Conservation (phyloP, 495 filamentous ascomycete genomes). For the Talaromyces ruber region DNA sequence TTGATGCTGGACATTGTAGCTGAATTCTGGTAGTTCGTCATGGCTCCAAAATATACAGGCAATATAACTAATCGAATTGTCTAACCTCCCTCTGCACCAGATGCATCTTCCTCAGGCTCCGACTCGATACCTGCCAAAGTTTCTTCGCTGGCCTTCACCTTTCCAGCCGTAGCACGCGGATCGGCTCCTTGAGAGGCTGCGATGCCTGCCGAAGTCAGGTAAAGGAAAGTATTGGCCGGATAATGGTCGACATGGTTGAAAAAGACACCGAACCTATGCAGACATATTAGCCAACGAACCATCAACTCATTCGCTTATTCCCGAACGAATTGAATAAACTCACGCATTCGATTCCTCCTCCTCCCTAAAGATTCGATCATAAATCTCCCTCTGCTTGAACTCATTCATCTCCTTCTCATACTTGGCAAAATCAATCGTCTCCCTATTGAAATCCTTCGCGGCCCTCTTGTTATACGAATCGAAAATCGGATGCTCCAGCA, state of each 20-base stretch:
- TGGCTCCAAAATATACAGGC: background rate
- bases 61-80: background rate
- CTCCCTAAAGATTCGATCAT: constrained; percentile 79
- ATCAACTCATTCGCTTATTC: no score
- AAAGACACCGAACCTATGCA: constrained; percentile 63
- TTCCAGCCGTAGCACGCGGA: background rate
- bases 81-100: constrained; percentile 4
- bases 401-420: constrained; percentile 68
- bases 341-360: constrained; percentile 73
- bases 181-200: constrained; percentile 32
- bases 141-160: constrained; percentile 19
- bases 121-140: constrained; percentile 6
- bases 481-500: constrained; percentile 87
- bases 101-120: constrained; percentile 2
- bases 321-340: constrained; percentile 29
- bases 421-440: constrained; percentile 67
- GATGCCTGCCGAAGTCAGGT: constrained; percentile 59
- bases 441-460: constrained; percentile 44
- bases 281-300: background rate
- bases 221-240: constrained; percentile 63
- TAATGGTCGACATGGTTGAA: constrained; percentile 81
- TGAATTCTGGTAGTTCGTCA: background rate
- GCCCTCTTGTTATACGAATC: constrained; percentile 66
- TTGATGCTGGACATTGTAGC: background rate
- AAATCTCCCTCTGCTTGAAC: constrained; percentile 93